These are phyloP conservation scores for Tremella mesenterica DNA, from an alignment of 768 basidiomycete species.

Conservation along the genomic window DNA sequence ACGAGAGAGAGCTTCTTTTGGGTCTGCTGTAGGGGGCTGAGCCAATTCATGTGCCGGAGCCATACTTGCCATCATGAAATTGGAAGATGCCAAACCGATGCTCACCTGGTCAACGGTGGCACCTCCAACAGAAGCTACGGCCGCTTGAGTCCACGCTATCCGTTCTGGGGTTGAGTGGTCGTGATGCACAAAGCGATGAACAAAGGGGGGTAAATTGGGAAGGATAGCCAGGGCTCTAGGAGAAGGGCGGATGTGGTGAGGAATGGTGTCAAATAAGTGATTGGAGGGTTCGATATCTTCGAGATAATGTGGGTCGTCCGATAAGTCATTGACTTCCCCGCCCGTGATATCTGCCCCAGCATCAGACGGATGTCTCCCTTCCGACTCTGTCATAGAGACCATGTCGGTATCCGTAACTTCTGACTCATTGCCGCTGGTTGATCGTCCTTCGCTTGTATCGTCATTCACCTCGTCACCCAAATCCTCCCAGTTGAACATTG, in stretches of 20 bases:
- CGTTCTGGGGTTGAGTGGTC: neutral
- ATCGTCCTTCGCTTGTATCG: no score
- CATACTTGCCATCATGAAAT: no score
- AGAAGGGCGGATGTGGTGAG: no score
- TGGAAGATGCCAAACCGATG: no score
- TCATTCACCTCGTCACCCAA: no score
- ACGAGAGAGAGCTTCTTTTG: neutral
- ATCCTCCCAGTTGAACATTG: neutral
- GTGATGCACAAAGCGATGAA: neutral
- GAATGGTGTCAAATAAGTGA: no score
- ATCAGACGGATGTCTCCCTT: neutral
- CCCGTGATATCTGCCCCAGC: neutral
- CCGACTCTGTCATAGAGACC: neutral
- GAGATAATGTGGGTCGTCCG: neutral
- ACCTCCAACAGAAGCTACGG: neutral
- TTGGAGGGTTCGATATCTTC: neutral
- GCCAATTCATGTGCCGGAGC: neutral
- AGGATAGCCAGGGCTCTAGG: no score
- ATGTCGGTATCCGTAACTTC: no score
- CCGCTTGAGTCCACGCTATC: neutral
- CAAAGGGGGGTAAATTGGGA: neutral
- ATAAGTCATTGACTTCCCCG: no score
- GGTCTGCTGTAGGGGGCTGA: neutral
- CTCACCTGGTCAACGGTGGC: neutral
- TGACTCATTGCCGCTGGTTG: no score